phyloP scores from a whole-genome alignment of 352 stramenopile genomes.

The Elongisporangium anandrum region DNA sequence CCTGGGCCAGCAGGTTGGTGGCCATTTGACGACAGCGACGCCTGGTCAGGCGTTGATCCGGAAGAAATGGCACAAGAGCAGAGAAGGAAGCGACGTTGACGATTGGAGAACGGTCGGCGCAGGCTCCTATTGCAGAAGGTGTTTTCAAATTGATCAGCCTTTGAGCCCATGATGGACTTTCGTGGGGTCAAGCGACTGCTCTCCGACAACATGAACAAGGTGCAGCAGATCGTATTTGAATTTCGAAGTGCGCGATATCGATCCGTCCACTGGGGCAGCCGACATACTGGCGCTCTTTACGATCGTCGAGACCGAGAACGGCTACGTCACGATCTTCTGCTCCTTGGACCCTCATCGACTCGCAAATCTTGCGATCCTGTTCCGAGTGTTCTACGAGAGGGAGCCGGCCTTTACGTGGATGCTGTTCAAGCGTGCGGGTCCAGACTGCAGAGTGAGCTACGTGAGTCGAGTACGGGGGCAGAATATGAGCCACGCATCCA shows the following conservation, averaged over 20 bases:
- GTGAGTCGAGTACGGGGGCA: constrained; percentile 15
- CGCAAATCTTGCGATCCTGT: too few relatives aligned
- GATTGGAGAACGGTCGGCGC: constrained; percentile 27
- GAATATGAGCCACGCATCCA: constrained; percentile 12
- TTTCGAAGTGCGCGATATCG: constrained; percentile 20
- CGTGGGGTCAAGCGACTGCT: constrained; percentile 23
- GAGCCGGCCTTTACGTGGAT: constrained; percentile 20
- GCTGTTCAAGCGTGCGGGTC: constrained; percentile 11
- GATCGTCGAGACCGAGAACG: not conserved
- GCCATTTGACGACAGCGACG: constrained; percentile 17
- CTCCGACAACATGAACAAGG: constrained; percentile 25
- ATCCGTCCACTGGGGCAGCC: constrained; percentile 7
- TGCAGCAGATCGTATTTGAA: constrained; percentile 16
- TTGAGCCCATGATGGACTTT: constrained; percentile 35
- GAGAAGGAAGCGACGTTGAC: too few relatives aligned
- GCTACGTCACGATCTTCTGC: not conserved
- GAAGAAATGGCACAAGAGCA: too few relatives aligned
- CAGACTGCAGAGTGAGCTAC: constrained; percentile 12
- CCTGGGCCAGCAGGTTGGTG: not conserved
- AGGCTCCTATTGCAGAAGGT: constrained; percentile 45
- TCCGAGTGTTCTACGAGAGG: not conserved
- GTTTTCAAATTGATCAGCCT: constrained; percentile 33
- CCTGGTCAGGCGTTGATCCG: too few relatives aligned
- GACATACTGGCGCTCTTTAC: constrained; percentile 1
- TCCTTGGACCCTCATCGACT: not conserved